Evolutionary conservation across 2,329 filamentous ascomycete species (phyloP), one percentile per base, ranked within the genome.

Genomic region (Diaporthe citriasiana): DNA sequence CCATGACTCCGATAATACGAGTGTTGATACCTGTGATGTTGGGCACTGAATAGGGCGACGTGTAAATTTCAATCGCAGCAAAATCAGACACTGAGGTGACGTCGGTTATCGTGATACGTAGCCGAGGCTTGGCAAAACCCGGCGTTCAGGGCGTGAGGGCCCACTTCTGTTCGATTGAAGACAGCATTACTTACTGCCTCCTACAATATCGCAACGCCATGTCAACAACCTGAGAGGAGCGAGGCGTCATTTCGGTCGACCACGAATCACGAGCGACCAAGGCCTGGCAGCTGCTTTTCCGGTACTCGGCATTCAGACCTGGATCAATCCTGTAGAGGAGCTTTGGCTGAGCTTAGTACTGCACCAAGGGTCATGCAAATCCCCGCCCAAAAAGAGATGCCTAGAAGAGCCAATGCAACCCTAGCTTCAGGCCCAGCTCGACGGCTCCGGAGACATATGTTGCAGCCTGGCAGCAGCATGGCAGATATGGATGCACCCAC

Each of bases 81-180:
- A 50, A 30, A 38, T 25, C 33, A 66, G 60, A 33, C 42, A 19
- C 22, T 42, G 27, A 27, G 10, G 4, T 59, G 72, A 57, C 50
- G 56, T 71, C 30, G 72, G 68, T 66, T 66, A 50, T 66, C 63
- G 63, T 35, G 42, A 66, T 66, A 66, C 27, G 63, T n/a, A n/a
- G n/a, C n/a, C 47, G 42, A 33, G 22, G 3, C 45, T 53, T 51
- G 45, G 60, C 60, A 66, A n/a, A 22, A 15, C n/a, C 45, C 4
- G 30, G 45, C 9, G 45, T 25, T 15, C 30, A 51, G 27, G 42
- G 51, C 27, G 4, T 7, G 13, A 30, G 15, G 51, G 30, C 60
- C 60, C 60, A 66, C 60, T n/a, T 50, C 12, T n/a, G 12, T 50
- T 12, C 35, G 19, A 42, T n/a, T 50, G 4, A 15, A 33, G 59